A percentile compares a stretch with the other conserved stretches of the same genome.
These are phyloP conservation scores for Malassezia globosa DNA, from an alignment of 1,284 basidiomycete species.

Conservation along the genomic window DNA sequence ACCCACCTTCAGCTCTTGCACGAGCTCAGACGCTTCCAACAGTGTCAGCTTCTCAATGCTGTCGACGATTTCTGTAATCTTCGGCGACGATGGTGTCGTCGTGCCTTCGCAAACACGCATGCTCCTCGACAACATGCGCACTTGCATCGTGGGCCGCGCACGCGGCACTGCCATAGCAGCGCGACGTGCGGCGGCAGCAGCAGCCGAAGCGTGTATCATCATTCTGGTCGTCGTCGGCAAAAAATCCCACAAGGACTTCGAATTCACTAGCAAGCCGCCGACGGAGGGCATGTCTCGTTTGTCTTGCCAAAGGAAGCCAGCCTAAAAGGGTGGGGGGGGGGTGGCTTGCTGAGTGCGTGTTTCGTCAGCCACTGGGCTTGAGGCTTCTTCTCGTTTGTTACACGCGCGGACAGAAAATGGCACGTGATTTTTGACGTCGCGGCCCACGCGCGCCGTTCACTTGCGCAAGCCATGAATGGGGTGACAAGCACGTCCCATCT, in stretches of 20 bases:
- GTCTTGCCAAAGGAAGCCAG: too few species aligned
- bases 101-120: slow-evolving; percentile 9
- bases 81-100: slow-evolving; percentile 49
- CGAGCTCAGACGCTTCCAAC: slow-evolving; percentile 92
- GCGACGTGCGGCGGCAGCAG: slow-evolving; percentile 7
- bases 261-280: too few species aligned
- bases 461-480: too few species aligned
- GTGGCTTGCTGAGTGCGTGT: too few species aligned
- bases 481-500: too few species aligned
- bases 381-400: too few species aligned
- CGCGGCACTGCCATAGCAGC: slow-evolving; percentile 7
- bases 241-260: neutral
- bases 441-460: neutral
- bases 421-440: slow-evolving; percentile 8
- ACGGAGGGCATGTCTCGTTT: too few species aligned
- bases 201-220: slow-evolving; percentile 4
- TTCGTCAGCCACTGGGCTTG: too few species aligned
- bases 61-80: slow-evolving; percentile 75
- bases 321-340: too few species aligned
- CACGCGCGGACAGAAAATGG: neutral
- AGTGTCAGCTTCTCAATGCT: slow-evolving; percentile 81
- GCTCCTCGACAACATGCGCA: slow-evolving; percentile 4
- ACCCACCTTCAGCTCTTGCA: slow-evolving; percentile 79
- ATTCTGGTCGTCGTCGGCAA: neutral
- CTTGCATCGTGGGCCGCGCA: neutral